phyloP scores from a whole-genome alignment of 169 alveolate genomes.

The Plasmodium gonderi region DNA sequence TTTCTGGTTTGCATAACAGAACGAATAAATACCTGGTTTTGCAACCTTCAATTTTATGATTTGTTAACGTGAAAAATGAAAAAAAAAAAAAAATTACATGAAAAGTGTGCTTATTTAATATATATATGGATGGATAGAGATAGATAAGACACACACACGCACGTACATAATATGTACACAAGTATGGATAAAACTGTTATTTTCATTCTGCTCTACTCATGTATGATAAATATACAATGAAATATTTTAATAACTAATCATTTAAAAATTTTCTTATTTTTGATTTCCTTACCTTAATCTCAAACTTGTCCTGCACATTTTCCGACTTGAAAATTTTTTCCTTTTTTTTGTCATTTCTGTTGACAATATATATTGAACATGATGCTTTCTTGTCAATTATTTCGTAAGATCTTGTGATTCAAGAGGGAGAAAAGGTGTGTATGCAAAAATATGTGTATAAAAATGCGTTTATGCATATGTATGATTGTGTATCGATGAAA shows the following conservation, averaged over 20 bases:
- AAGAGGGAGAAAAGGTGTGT: background rate
- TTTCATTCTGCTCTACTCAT: background rate
- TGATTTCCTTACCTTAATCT: slow-evolving; percentile 37
- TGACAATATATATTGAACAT: slow-evolving; percentile 26
- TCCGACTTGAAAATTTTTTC: slow-evolving; percentile 41
- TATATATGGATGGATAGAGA: too few relatives aligned
- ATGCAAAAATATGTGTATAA: background rate
- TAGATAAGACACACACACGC: slow-evolving; percentile 3
- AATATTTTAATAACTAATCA: background rate
- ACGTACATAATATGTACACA: background rate
- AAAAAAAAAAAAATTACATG: background rate
- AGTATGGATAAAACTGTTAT: background rate
- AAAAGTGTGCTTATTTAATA: background rate
- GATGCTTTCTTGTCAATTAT: slow-evolving; percentile 35
- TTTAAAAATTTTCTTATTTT: background rate
- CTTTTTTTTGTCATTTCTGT: slow-evolving; percentile 15
- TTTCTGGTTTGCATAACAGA: slow-evolving; percentile 44
- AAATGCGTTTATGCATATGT: background rate
- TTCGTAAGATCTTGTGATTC: slow-evolving; percentile 39
- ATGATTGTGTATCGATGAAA: background rate
- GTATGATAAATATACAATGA: background rate
- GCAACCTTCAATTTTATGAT: slow-evolving; percentile 29
- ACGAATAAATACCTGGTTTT: slow-evolving; percentile 20
- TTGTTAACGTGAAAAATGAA: slow-evolving; percentile 4
- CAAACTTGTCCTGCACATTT: slow-evolving; percentile 49